Conservation (phyloP, 345 rosid genomes). For the Eucalyptus virginea region DNA sequence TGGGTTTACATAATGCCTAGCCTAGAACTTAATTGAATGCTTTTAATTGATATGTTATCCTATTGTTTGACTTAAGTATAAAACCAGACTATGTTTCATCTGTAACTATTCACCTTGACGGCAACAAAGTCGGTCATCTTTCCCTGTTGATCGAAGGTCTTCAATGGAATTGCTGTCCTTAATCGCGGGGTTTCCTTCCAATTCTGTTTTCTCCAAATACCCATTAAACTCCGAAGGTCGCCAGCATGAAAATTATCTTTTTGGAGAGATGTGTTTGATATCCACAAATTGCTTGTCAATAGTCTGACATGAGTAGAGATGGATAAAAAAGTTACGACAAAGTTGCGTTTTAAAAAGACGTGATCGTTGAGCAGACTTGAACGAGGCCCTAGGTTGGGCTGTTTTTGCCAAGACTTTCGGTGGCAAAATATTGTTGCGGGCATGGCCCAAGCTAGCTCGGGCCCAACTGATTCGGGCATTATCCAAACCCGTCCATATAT, state of each 20-base stretch:
- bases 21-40: too few species aligned
- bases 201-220: not conserved
- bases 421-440: not conserved
- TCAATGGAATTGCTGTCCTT: not conserved
- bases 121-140: not conserved
- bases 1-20: not conserved
- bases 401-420: not conserved
- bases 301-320: not conserved
- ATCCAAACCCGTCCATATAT: not conserved
- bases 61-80: not conserved
- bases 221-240: not conserved
- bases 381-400: not conserved
- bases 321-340: not conserved
- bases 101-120: not conserved
- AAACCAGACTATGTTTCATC: too few species aligned
- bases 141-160: not conserved
- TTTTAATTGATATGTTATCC: not conserved
- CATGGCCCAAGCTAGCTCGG: not conserved
- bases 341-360: not conserved
- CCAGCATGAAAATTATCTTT: too few species aligned
- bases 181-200: not conserved
- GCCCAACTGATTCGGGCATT: not conserved
- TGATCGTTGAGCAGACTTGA: not conserved
- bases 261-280: not conserved
- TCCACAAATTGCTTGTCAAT: not conserved